Evolutionary conservation across 257 asterid genomes (phyloP).

Genomic region (Schizonepeta tenuifolia): DNA sequence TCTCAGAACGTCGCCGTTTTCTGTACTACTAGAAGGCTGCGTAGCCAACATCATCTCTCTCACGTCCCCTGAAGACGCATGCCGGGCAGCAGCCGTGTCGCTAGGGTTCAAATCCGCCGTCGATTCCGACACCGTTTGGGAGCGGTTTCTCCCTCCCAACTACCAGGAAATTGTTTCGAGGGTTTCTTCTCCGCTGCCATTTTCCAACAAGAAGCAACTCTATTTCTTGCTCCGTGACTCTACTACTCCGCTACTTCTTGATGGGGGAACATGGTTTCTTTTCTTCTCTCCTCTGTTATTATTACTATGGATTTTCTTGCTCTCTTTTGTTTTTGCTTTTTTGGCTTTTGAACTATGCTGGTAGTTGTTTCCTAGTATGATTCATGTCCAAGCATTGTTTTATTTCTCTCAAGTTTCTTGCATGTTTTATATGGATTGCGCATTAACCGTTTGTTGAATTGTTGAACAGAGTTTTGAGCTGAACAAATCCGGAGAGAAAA

Average conservation of each 20-base stretch:
- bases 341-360: background rate
- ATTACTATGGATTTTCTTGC: background rate
- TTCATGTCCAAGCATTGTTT: too few species aligned
- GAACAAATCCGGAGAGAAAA: conserved; percentile 43
- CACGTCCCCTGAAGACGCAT: conserved; percentile 42
- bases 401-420: too few species aligned
- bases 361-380: too few species aligned
- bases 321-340: too few species aligned
- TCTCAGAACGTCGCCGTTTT: too few species aligned
- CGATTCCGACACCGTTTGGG: conserved; percentile 44
- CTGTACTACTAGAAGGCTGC: too few species aligned
- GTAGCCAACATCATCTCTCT: conserved; percentile 17
- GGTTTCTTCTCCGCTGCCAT: conserved; percentile 24
- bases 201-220: conserved; percentile 40
- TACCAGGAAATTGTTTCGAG: conserved; percentile 25
- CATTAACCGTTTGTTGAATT: background rate
- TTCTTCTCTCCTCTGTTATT: too few species aligned
- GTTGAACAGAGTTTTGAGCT: conserved; percentile 41
- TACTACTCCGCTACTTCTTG: conserved; percentile 29
- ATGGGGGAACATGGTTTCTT: conserved; percentile 37
- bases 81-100: conserved; percentile 37
- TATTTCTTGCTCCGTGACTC: conserved; percentile 36
- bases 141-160: conserved; percentile 40
- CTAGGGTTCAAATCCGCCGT: conserved; percentile 31
- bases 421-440: background rate